A percentile compares a stretch with the other conserved stretches of the same genome.
Evolutionary conservation across 2,329 filamentous ascomycete species (phyloP).

Genomic region (Venturia effusa): DNA sequence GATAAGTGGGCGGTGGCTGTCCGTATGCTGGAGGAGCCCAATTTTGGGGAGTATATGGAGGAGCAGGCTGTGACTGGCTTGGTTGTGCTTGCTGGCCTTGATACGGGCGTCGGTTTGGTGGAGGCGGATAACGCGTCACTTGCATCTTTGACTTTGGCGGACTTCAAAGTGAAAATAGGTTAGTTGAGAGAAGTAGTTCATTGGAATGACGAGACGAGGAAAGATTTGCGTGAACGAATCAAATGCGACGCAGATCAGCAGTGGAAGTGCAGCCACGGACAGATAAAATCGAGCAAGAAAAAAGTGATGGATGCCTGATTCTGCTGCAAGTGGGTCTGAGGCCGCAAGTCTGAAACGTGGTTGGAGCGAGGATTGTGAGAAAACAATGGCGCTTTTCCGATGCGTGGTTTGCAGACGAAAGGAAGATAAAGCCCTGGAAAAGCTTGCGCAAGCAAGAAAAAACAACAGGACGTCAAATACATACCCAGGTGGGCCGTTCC

Average conservation of each 20-base stretch:
- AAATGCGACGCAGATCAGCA: background rate
- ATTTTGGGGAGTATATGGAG: constrained; percentile 16
- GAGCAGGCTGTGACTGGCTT: constrained; percentile 16
- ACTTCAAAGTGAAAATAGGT: constrained; percentile 26
- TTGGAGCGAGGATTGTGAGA: background rate
- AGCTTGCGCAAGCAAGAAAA: background rate
- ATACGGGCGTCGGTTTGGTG: constrained; percentile 28
- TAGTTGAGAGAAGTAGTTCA: background rate
- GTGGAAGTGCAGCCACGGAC: background rate
- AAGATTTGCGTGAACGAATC: background rate
- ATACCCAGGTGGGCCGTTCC: background rate
- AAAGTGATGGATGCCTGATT: background rate
- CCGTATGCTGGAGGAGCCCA: background rate
- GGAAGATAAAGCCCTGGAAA: background rate
- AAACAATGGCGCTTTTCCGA: too few relatives aligned
- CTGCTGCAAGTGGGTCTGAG: background rate
- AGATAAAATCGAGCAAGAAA: background rate
- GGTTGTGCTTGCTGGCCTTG: constrained; percentile 21
- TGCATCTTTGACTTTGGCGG: constrained; percentile 33
- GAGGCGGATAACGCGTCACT: constrained; percentile 39
- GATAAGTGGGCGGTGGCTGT: constrained; percentile 1
- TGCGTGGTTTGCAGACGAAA: too few relatives aligned
- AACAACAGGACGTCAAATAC: background rate
- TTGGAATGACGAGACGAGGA: background rate
- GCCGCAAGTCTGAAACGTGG: background rate